phyloP scores from a whole-genome alignment of 179 eudicot genomes.

The Beta macrorhiza region DNA sequence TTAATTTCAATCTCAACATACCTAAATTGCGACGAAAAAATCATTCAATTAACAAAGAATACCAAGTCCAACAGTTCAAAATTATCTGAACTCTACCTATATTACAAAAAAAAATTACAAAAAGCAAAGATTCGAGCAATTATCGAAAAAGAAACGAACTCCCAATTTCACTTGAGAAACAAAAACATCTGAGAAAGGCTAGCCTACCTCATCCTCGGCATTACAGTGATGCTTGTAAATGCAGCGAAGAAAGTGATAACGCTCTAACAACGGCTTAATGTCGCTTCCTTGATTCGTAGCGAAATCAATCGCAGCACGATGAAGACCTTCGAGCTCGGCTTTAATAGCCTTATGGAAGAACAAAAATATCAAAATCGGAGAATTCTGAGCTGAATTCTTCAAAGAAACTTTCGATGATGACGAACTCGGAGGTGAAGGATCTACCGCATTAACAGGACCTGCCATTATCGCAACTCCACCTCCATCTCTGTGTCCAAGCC shows the following conservation, averaged over 20 bases:
- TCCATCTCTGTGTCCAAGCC: constrained; percentile 51
- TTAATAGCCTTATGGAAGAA: constrained; percentile 86
- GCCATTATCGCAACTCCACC: constrained; percentile 75
- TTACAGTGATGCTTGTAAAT: constrained; percentile 93
- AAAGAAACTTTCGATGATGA: constrained; percentile 33
- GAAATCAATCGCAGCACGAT: constrained; percentile 64
- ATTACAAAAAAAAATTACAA: neutral
- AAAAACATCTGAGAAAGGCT: neutral
- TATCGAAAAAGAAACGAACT: neutral
- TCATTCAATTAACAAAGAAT: neutral
- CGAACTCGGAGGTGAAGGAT: constrained; percentile 31
- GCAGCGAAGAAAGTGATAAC: constrained; percentile 64
- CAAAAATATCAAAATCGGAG: constrained; percentile 84
- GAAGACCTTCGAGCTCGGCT: constrained; percentile 80
- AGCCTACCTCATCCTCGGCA: constrained; percentile 92
- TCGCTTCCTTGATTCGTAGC: constrained; percentile 58
- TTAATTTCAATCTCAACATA: neutral
- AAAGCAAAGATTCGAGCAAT: neutral
- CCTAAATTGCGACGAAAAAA: neutral
- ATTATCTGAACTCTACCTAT: neutral
- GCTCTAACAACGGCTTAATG: constrained; percentile 58
- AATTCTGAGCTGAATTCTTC: constrained; percentile 46
- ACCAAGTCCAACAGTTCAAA: neutral
- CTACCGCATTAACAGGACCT: constrained; percentile 45
- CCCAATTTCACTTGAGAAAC: neutral